Evolutionary conservation across 2,329 filamentous ascomycete genomes (phyloP).

Genomic region (Pseudogymnoascus sp.): DNA sequence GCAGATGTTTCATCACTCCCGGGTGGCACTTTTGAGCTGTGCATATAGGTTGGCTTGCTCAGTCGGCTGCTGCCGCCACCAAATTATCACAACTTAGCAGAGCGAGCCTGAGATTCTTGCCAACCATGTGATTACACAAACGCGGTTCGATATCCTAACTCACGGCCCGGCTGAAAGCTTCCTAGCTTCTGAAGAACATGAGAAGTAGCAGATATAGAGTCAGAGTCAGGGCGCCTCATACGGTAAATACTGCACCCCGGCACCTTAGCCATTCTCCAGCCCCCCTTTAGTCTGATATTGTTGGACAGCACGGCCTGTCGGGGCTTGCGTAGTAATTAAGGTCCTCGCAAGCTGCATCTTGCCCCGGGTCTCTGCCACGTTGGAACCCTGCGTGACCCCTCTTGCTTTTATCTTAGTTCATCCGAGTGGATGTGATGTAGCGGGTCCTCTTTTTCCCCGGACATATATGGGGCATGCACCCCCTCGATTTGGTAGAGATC

Average conservation of each 20-base stretch:
- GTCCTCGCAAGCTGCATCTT: not conserved
- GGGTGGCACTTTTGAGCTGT: not conserved
- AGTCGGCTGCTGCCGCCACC: not conserved
- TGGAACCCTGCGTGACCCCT: not conserved
- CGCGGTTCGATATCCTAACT: not conserved
- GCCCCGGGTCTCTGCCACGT: not conserved
- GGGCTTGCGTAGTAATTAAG: not conserved
- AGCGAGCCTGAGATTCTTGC: not conserved
- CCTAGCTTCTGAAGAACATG: not conserved
- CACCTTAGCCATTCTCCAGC: not conserved
- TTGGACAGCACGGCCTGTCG: not conserved
- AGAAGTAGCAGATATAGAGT: not conserved
- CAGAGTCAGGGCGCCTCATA: not conserved
- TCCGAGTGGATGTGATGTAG: not conserved
- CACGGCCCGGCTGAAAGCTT: not conserved
- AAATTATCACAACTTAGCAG: not conserved
- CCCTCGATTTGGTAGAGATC: not conserved
- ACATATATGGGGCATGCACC: not conserved
- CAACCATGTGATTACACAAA: not conserved
- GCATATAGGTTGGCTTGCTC: not conserved
- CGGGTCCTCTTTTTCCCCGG: not conserved
- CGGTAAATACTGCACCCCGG: not conserved
- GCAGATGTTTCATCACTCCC: not conserved
- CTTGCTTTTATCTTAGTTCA: not conserved
- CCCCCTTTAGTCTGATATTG: not conserved